Percentiles rank a stretch among this genome's conserved stretches.
Evolutionary conservation across 139 green algal genomes (phyloP).

Genomic region (Chlamydomonas schloesseri): DNA sequence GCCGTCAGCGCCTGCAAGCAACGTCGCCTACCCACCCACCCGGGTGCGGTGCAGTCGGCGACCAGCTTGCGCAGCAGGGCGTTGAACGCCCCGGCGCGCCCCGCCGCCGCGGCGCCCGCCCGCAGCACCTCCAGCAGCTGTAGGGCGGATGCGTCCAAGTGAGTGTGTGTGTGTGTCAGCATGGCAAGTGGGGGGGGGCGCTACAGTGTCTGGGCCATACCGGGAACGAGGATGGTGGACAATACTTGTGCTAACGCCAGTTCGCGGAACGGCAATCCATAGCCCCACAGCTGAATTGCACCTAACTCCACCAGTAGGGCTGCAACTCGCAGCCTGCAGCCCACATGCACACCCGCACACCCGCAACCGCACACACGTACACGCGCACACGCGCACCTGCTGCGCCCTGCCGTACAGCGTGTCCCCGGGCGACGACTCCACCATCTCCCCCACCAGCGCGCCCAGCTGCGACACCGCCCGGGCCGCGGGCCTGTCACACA

Average conservation of each 20-base stretch:
- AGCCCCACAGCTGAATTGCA: too few species aligned
- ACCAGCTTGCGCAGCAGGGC: conserved; percentile 2
- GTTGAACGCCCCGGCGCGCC: conserved; percentile 19
- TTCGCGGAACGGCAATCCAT: background rate
- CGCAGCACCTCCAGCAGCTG: background rate
- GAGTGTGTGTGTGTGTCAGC: too few species aligned
- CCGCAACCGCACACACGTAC: background rate
- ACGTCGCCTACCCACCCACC: too few species aligned
- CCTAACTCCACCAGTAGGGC: too few species aligned
- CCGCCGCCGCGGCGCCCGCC: background rate
- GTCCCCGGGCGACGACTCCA: background rate
- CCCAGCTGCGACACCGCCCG: conserved; percentile 3
- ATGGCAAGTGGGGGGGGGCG: background rate
- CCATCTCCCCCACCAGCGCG: conserved; percentile 3
- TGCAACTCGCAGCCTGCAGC: background rate
- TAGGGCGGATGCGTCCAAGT: too few species aligned
- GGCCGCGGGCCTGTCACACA: background rate
- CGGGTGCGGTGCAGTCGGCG: background rate
- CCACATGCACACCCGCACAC: background rate
- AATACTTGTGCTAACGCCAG: background rate
- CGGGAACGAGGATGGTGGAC: background rate
- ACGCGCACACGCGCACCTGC: background rate
- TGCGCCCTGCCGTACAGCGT: conserved; percentile 25
- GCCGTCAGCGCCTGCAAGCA: too few species aligned
- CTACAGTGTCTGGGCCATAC: background rate